Conservation (phyloP, 192 early-diverging fungal species). For the Coemansia sp. region DNA sequence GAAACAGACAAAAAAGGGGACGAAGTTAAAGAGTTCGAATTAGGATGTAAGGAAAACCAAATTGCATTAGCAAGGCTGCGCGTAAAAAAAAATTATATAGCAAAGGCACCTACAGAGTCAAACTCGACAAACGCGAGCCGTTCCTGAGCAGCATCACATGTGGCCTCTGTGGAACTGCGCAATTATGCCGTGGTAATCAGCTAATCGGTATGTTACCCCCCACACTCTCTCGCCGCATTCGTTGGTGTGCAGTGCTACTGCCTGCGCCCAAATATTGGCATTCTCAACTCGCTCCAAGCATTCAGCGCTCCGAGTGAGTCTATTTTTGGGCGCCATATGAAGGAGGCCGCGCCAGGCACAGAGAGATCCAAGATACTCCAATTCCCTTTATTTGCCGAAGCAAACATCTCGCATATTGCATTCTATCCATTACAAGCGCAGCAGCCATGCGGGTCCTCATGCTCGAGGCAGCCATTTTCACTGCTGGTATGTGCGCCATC, state of each 20-base stretch:
- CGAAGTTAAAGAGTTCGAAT: background rate
- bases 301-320: background rate
- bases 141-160: too few relatives aligned
- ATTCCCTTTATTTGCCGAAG: too few relatives aligned
- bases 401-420: background rate
- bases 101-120: too few relatives aligned
- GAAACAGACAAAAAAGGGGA: background rate
- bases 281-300: background rate
- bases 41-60: background rate
- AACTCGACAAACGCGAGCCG: too few relatives aligned
- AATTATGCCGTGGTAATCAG: background rate
- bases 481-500: constrained; percentile 1
- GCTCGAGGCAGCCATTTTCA: constrained; percentile 5
- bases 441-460: background rate
- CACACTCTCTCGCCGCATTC: background rate
- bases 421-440: background rate
- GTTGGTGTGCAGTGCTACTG: background rate
- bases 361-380: background rate
- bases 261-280: background rate
- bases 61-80: too few relatives aligned
- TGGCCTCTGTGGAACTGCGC: too few relatives aligned
- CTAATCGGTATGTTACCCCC: background rate
- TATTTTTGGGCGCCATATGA: background rate
- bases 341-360: background rate
- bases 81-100: too few relatives aligned